A percentile compares a stretch with the other conserved stretches of the same genome.
Evolutionary conservation across 2,329 filamentous ascomycete genomes (phyloP).

Genomic region (Cercospora nicotianae): DNA sequence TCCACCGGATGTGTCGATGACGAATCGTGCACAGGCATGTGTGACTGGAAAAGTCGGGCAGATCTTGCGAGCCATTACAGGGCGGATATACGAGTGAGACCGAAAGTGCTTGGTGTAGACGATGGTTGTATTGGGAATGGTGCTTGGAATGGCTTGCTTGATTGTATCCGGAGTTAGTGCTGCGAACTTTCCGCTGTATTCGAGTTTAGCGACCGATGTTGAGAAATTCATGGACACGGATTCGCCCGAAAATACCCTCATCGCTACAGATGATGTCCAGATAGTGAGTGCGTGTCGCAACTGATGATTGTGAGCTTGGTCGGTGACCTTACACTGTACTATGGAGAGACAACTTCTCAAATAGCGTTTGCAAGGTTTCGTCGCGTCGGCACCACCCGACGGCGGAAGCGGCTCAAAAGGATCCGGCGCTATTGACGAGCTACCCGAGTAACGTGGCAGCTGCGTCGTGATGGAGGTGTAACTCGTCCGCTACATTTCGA

Average conservation of each 20-base stretch:
- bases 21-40: background rate
- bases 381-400: background rate
- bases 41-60: background rate
- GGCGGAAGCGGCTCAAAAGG: background rate
- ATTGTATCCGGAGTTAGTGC: background rate
- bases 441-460: slow-evolving; percentile 8
- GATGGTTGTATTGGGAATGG: background rate
- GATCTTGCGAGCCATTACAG: background rate
- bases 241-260: background rate
- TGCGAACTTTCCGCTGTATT: background rate
- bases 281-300: too few relatives aligned
- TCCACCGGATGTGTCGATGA: background rate
- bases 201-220: background rate
- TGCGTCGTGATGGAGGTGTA: background rate
- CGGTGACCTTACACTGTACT: background rate
- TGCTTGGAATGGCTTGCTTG: background rate
- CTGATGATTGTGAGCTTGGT: too few relatives aligned
- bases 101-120: background rate
- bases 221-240: background rate
- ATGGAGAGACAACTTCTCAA: background rate
- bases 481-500: background rate
- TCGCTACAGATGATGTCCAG: too few relatives aligned
- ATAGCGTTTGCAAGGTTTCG: background rate
- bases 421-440: slow-evolving; percentile 5
- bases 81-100: background rate